Percentiles rank a stretch among this genome's conserved stretches.
These are phyloP conservation scores for Candida dajiaensis DNA, from an alignment of 805 yeast species.

Conservation along the genomic window DNA sequence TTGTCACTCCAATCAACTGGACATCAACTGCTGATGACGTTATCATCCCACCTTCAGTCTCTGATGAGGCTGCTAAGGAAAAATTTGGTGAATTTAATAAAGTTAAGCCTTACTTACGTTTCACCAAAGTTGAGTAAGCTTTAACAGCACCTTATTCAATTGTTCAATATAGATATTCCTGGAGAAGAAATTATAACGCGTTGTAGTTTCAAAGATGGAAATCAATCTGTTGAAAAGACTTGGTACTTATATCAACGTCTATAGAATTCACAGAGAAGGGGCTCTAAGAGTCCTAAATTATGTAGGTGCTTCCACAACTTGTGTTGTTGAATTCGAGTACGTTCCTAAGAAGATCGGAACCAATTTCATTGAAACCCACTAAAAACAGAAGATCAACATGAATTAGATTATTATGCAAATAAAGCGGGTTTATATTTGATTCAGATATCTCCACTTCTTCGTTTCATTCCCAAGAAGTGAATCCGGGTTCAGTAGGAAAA, in stretches of 20 bases:
- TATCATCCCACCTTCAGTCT: constrained; percentile 81
- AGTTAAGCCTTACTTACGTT: constrained; percentile 88
- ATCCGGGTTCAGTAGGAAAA: too few species aligned
- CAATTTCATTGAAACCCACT: constrained; percentile 52
- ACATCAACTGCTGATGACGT: constrained; percentile 78
- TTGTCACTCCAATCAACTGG: constrained; percentile 94
- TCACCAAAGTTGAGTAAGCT: constrained; percentile 36
- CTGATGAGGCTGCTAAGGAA: constrained; percentile 70
- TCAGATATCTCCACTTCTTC: too few species aligned
- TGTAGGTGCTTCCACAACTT: constrained; percentile 57
- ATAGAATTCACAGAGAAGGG: constrained; percentile 56
- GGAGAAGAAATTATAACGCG: not conserved
- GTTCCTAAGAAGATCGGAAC: constrained; percentile 51
- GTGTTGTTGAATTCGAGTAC: constrained; percentile 47
- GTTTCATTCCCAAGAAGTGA: too few species aligned
- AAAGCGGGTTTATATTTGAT: constrained; percentile 48
- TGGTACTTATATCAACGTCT: constrained; percentile 29
- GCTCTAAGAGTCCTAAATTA: constrained; percentile 50
- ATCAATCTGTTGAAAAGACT: too few species aligned
- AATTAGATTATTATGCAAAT: constrained; percentile 47
- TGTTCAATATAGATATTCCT: not conserved
- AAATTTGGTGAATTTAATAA: constrained; percentile 83
- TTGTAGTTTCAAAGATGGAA: too few species aligned
- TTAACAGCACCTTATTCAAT: not conserved
- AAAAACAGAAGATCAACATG: constrained; percentile 57